Evolutionary conservation across 768 basidiomycete genomes (phyloP), one percentile per base, ranked within the genome.

Genomic region (Clavaria fumosa): DNA sequence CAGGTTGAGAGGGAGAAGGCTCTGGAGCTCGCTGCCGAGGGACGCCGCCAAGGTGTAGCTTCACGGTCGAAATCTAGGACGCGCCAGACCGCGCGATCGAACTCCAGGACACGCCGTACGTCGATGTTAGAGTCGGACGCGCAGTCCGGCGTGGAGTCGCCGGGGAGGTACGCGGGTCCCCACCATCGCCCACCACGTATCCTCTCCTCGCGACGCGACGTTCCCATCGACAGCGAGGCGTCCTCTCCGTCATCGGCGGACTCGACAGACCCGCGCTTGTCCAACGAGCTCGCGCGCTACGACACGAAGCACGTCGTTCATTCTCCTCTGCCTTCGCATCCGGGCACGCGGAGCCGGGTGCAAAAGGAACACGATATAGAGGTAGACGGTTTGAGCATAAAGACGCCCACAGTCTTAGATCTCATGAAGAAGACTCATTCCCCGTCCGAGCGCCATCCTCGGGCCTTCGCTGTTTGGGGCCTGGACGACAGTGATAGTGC

Each of bases 401-500:
- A 67, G 41, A 84, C 78, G 23, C 78, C 79, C 3, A 80, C 77
- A 10, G 61, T 68, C 35, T 58, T 57, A 28, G 65, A 58, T 41
- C 24, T 56, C 34, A 36, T 47, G 31, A 49, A 54, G 34, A 50
- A 53, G 6, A 52, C 56, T 28, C 53, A 53, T 12, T 54, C 54
- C 37, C 63, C 62, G 11, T 48, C 46, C n/a, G 69, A 69, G 19
- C 51, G 57, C 31, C 49, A 49, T 36, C 66, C 54, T 32, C 62
- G 72, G 23, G 77, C 80, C 5, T 89, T 89, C 49, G 85, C 86
- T 14, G 81, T 83, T 7, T 84, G 75, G 72, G 86, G 85, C 1
- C 78, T 84, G 27, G 85, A 89, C 50, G 85, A 88, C 55, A 86
- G 80, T 39, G 85, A 89, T 47, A 83, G 80, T 51, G 78, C 77